These are phyloP conservation scores for Peronospora belbahrii DNA, from an alignment of 352 stramenopile species.

Conservation along the genomic window DNA sequence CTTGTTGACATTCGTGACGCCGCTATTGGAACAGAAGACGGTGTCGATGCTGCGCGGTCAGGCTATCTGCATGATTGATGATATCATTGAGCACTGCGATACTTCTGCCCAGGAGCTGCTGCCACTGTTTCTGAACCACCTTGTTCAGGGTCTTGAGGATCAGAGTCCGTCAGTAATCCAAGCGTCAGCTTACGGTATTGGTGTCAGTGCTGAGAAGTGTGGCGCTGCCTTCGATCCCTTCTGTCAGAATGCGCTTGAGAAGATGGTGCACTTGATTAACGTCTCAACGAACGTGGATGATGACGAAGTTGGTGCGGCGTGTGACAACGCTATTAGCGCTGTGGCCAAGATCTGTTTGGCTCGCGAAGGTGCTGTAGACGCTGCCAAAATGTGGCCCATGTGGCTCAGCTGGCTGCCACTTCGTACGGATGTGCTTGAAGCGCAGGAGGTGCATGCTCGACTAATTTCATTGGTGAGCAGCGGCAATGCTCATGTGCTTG, in stretches of 20 bases:
- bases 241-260: conserved; percentile 55
- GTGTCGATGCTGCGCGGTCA: conserved; percentile 64
- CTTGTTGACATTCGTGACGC: conserved; percentile 55
- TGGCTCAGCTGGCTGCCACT: conserved; percentile 82
- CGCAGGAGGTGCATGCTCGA: conserved; percentile 64
- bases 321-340: conserved; percentile 76
- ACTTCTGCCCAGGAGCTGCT: conserved; percentile 61
- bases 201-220: conserved; percentile 76
- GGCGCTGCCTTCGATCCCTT: conserved; percentile 65
- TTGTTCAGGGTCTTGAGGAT: conserved; percentile 70
- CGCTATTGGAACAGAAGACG: conserved; percentile 52
- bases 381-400: conserved; percentile 50
- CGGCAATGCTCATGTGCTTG: conserved; percentile 58
- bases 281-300: conserved; percentile 44
- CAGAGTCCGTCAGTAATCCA: conserved; percentile 57
- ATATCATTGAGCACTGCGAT: conserved; percentile 83
- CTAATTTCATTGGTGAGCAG: conserved; percentile 56
- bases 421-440: conserved; percentile 70
- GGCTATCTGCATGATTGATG: conserved; percentile 84
- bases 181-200: conserved; percentile 75
- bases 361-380: conserved; percentile 50
- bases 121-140: conserved; percentile 59
- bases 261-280: conserved; percentile 60
- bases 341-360: conserved; percentile 72
- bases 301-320: conserved; percentile 53